These are phyloP conservation scores for Candida pseudocylindracea DNA, from an alignment of 1,139 yeast species.

Conservation along the genomic window DNA sequence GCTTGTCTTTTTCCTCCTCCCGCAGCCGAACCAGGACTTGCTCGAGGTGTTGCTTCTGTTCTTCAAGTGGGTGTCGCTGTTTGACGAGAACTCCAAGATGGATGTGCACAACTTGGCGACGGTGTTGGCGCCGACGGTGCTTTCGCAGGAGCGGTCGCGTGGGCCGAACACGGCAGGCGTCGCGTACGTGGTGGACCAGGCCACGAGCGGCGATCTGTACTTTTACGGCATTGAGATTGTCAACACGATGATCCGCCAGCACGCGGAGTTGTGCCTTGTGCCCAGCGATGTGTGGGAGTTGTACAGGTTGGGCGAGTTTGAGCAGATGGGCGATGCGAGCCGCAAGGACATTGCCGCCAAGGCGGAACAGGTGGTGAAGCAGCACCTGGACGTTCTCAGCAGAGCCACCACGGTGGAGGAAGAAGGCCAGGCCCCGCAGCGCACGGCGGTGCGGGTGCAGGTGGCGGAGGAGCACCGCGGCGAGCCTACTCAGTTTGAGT, in stretches of 20 bases:
- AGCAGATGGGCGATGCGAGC: slow-evolving; percentile 6
- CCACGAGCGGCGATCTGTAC: slow-evolving; percentile 41
- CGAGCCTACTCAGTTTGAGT: no score
- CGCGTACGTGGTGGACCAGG: slow-evolving; percentile 3
- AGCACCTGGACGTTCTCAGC: slow-evolving; percentile 4
- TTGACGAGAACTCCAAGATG: slow-evolving; percentile 95
- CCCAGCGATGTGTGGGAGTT: slow-evolving; percentile 32
- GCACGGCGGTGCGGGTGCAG: no score
- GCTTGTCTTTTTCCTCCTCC: slow-evolving; percentile 59
- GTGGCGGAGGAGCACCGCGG: no score
- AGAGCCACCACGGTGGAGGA: slow-evolving; percentile 1
- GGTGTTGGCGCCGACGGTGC: slow-evolving; percentile 81
- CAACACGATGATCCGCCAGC: slow-evolving; percentile 62
- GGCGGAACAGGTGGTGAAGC: slow-evolving; percentile 12
- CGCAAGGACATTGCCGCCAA: slow-evolving; percentile 17
- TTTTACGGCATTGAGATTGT: slow-evolving; percentile 84
- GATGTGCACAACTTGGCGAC: slow-evolving; percentile 90
- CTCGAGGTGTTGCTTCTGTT: slow-evolving; percentile 74
- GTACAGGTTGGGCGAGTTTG: slow-evolving; percentile 14
- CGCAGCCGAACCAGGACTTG: slow-evolving; percentile 63
- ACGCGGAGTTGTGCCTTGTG: slow-evolving; percentile 58
- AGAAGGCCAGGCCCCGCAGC: no score
- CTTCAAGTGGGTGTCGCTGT: slow-evolving; percentile 90
- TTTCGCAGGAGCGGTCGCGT: slow-evolving; percentile 27
- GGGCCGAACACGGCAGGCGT: slow-evolving; percentile 3